A percentile compares a stretch with the other conserved stretches of the same genome.
These are phyloP conservation scores for Colletotrichum sp. DNA, from an alignment of 2,329 filamentous ascomycete species.

Conservation along the genomic window DNA sequence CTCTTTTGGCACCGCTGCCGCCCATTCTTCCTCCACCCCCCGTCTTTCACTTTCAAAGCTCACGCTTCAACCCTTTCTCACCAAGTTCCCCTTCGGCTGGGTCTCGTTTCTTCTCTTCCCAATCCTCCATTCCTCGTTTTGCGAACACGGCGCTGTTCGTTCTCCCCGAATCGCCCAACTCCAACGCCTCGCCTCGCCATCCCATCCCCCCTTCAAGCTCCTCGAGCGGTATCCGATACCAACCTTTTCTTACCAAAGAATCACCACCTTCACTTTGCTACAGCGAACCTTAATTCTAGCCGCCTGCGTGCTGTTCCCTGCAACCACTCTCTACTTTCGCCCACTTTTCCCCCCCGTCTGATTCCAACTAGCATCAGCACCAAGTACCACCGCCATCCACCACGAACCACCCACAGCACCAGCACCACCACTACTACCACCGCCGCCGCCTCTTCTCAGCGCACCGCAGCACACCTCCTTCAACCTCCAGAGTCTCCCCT, in stretches of 20 bases:
- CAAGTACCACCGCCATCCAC: neutral
- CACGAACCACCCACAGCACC: neutral
- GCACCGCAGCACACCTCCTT: neutral
- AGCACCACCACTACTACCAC: neutral
- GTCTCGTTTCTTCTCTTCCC: conserved; percentile 11
- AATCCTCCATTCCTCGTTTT: neutral
- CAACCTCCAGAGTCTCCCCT: neutral
- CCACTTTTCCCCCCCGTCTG: conserved; percentile 15
- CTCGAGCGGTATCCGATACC: conserved; percentile 4
- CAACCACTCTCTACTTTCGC: conserved; percentile 9
- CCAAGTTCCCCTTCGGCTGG: neutral
- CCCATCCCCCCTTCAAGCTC: neutral
- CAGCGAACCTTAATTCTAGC: conserved; percentile 13
- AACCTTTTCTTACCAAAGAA: neutral
- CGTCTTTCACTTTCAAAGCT: conserved; percentile 16
- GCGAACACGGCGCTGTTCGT: neutral
- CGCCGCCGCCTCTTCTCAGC: neutral
- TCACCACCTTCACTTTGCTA: conserved; percentile 11
- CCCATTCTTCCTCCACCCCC: neutral
- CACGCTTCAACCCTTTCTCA: conserved; percentile 4
- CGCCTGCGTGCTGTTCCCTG: conserved; percentile 9
- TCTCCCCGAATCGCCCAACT: neutral
- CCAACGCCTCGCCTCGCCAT: neutral
- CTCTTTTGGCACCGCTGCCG: neutral
- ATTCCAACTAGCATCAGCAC: neutral